Evolutionary conservation across 495 filamentous ascomycete species (phyloP), one percentile per base, ranked within the genome.

Genomic region (Astrothelium macrocarpum): DNA sequence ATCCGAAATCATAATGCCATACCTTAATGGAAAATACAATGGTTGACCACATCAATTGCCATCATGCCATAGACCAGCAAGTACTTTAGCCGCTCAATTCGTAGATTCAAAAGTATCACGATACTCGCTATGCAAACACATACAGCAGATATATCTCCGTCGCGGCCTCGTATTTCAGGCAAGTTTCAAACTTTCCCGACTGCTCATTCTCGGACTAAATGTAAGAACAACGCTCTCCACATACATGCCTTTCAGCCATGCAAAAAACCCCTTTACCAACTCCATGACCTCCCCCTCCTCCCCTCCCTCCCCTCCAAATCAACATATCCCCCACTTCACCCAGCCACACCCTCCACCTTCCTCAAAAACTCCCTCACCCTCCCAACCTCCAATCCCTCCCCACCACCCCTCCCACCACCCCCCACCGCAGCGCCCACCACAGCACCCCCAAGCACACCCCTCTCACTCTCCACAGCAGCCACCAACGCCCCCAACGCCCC

Each of bases 381-480:
- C 25, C 80, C 81, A 28, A 88, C 80, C 69, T 91, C 89, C 67
- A 49, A 14, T 20, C 43, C 43, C 12, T 20, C 20, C 32, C 49
- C n/a, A 18, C 4, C 46, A 4, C 29, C n/a, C 61, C 4, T 59
- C n/a, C 61, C 60, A 59, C 20, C 60, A 53, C 60, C 60, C 16
- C 5, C 32, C 18, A 14, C 20, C 32, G 14, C 7, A 32, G 20
- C 25, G 36, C 60, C 20, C 16, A 20, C 60, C 32, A 18, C 18
- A 10, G 16, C 20, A 4, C 46, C 25, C 61, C 64, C 63, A 2
- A 88, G 77, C 53, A 71, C 68, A 32, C 80, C 81, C 46, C 80
- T 79, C 68, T 93, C 89, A 67, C 85, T 89, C 73, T 90, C 87
- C 10, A 93, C 84, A 16, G 90, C 90, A 58, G 79, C 73, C 46